These are phyloP conservation scores for Malassezia sympodialis DNA, from an alignment of 1,284 basidiomycete genomes.

Conservation along the genomic window DNA sequence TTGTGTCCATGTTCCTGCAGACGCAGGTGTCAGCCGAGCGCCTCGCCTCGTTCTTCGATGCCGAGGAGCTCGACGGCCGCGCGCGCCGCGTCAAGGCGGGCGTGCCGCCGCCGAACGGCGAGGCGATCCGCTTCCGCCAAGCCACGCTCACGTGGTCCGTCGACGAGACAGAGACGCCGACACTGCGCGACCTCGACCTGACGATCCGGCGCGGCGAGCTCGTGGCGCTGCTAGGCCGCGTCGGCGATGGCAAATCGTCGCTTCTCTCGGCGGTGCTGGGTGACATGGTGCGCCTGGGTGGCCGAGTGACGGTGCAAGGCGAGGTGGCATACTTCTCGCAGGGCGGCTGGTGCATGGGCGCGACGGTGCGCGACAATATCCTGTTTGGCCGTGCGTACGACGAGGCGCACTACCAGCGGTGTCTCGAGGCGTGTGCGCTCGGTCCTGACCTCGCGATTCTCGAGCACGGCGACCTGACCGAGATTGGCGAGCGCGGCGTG, in stretches of 20 bases:
- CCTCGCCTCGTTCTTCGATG: slow-evolving; percentile 64
- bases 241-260: slow-evolving; percentile 72
- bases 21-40: slow-evolving; percentile 75
- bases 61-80: slow-evolving; percentile 62
- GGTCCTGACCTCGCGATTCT: slow-evolving; percentile 68
- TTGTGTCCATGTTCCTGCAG: slow-evolving; percentile 56
- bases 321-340: slow-evolving; percentile 76
- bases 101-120: neutral
- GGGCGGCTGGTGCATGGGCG: slow-evolving; percentile 68
- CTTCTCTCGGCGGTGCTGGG: slow-evolving; percentile 59
- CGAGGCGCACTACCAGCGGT: slow-evolving; percentile 52
- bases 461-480: slow-evolving; percentile 61
- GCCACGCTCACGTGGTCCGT: slow-evolving; percentile 58
- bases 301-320: slow-evolving; percentile 63
- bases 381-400: slow-evolving; percentile 81
- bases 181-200: slow-evolving; percentile 67
- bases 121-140: slow-evolving; percentile 51
- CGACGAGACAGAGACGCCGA: slow-evolving; percentile 52
- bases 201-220: slow-evolving; percentile 74
- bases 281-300: slow-evolving; percentile 71
- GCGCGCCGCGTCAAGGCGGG: slow-evolving; percentile 7
- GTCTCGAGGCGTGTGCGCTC: slow-evolving; percentile 66
- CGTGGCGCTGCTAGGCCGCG: slow-evolving; percentile 72
- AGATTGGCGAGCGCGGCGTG: slow-evolving; percentile 66
- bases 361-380: slow-evolving; percentile 24